A percentile compares a stretch with the other conserved stretches of the same genome.
Conservation (phyloP, 2,329 filamentous ascomycete genomes). For the Bipolaris oryzae region DNA sequence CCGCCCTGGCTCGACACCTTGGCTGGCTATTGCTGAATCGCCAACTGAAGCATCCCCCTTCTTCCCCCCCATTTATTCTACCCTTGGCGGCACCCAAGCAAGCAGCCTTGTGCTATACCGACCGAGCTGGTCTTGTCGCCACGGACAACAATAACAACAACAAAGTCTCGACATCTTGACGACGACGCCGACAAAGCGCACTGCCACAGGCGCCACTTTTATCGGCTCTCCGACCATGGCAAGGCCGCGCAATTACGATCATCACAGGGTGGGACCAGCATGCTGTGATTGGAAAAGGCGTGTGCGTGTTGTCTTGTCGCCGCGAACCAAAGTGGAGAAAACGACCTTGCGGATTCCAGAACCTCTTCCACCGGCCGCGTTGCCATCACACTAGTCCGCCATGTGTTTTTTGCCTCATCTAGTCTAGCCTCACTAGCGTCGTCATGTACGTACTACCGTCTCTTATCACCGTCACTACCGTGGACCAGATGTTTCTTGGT, state of each 20-base stretch:
- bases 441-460: background rate
- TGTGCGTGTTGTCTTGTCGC: slow-evolving; percentile 32
- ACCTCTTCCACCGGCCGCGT: slow-evolving; percentile 26
- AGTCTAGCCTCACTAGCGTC: slow-evolving; percentile 9
- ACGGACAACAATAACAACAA: too few species aligned
- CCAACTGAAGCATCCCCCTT: background rate
- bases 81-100: slow-evolving; percentile 17
- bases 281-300: slow-evolving; percentile 23
- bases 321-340: slow-evolving; percentile 25
- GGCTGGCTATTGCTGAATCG: slow-evolving; percentile 7
- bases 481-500: background rate
- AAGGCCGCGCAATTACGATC: slow-evolving; percentile 42
- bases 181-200: background rate
- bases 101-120: slow-evolving; percentile 18
- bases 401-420: slow-evolving; percentile 27
- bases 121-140: background rate
- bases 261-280: slow-evolving; percentile 26
- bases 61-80: background rate
- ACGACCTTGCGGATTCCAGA: slow-evolving; percentile 31
- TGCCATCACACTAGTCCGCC: slow-evolving; percentile 11
- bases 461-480: slow-evolving; percentile 12
- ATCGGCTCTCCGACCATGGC: background rate
- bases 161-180: background rate
- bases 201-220: slow-evolving; percentile 2
- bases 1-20: slow-evolving; percentile 22